These are phyloP conservation scores for Leptosphaerulina australis DNA, from an alignment of 2,329 filamentous ascomycete species.

Conservation along the genomic window DNA sequence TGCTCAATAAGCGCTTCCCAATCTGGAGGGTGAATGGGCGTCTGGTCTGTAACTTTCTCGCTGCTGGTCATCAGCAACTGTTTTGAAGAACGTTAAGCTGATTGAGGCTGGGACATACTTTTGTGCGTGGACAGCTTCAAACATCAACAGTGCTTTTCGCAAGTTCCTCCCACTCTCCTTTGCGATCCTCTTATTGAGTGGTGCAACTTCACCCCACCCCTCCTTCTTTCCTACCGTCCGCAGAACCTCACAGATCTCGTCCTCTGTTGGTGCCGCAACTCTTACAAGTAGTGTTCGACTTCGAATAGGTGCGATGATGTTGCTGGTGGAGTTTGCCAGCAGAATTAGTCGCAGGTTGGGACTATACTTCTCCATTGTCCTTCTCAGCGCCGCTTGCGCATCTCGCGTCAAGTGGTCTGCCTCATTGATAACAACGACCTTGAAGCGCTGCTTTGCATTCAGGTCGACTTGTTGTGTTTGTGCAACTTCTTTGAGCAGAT, in stretches of 20 bases:
- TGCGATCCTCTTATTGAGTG: slow-evolving; percentile 82
- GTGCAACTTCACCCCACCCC: slow-evolving; percentile 77
- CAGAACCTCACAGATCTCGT: slow-evolving; percentile 81
- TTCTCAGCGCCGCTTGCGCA: slow-evolving; percentile 89
- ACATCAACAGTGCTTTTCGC: slow-evolving; percentile 90
- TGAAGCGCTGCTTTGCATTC: slow-evolving; percentile 88
- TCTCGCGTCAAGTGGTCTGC: slow-evolving; percentile 92
- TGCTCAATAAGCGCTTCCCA: slow-evolving; percentile 92
- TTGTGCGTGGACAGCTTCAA: slow-evolving; percentile 94
- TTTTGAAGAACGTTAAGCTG: not conserved
- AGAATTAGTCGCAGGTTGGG: slow-evolving; percentile 91
- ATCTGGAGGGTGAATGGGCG: slow-evolving; percentile 90
- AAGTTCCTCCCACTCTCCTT: slow-evolving; percentile 90
- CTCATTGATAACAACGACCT: slow-evolving; percentile 99
- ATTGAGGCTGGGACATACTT: slow-evolving; percentile 68
- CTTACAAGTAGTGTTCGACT: slow-evolving; percentile 89
- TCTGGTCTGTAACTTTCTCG: slow-evolving; percentile 86
- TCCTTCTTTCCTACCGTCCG: slow-evolving; percentile 75
- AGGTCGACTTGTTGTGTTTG: slow-evolving; percentile 99
- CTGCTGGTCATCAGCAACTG: slow-evolving; percentile 55
- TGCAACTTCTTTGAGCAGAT: slow-evolving; percentile 94
- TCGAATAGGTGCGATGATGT: slow-evolving; percentile 98
- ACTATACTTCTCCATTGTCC: slow-evolving; percentile 99
- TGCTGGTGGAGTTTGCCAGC: slow-evolving; percentile 93
- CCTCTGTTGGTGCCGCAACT: slow-evolving; percentile 85